Conservation (phyloP, 257 asterid species). For the Solanum virginianum region DNA sequence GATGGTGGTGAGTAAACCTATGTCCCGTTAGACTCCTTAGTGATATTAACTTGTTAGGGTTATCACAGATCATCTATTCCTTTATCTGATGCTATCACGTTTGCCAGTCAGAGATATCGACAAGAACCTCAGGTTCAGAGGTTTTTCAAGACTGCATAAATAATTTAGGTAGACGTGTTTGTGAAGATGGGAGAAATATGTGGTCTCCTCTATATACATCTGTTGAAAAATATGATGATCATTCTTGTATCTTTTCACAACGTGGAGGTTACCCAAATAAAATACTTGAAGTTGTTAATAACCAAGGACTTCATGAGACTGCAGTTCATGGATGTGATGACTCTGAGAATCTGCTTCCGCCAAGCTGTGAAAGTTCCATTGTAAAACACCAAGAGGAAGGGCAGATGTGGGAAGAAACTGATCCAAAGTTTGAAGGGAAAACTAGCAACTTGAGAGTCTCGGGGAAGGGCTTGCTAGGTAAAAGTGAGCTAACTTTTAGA, state of each 20-base stretch:
- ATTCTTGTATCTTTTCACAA: conserved; percentile 10
- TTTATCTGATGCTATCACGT: conserved; percentile 15
- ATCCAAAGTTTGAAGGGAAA: conserved; percentile 21
- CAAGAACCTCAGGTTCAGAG: conserved; percentile 33
- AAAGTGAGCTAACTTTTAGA: not conserved
- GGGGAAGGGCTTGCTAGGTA: conserved; percentile 16
- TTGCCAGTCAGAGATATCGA: conserved; percentile 50
- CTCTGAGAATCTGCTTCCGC: conserved; percentile 20
- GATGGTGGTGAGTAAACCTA: not conserved
- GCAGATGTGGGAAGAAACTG: conserved; percentile 16
- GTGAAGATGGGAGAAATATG: conserved; percentile 25
- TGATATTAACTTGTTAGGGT: not conserved
- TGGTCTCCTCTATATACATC: conserved; percentile 32
- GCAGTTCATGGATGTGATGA: conserved; percentile 10
- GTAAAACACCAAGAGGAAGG: conserved; percentile 23
- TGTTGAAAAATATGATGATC: conserved; percentile 19
- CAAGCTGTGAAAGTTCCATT: conserved; percentile 25
- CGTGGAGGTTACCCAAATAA: conserved; percentile 27
- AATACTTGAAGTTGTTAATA: conserved; percentile 20
- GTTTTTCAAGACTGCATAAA: conserved; percentile 22
- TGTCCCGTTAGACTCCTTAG: not conserved
- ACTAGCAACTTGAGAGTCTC: conserved; percentile 8
- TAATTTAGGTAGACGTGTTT: conserved; percentile 17
- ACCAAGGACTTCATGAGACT: conserved; percentile 27
- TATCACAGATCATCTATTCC: not conserved